Conservation (phyloP, 768 basidiomycete species). For the Terana coerulea region DNA sequence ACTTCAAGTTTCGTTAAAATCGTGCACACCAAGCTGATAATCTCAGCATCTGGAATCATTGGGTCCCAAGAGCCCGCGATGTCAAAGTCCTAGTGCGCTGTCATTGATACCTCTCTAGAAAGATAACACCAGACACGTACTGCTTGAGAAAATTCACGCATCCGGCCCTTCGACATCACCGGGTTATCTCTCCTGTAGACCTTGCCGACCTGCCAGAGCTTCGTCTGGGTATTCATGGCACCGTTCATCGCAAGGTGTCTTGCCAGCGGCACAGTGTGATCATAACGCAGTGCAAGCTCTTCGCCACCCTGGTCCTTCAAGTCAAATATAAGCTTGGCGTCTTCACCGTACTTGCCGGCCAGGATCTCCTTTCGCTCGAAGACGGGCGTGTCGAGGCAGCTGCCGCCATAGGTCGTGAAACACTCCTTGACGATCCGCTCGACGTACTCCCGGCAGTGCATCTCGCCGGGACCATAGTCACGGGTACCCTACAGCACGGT, state of each 20-base stretch:
- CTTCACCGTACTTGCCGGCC: slow-evolving; percentile 97
- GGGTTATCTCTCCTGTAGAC: slow-evolving; percentile 96
- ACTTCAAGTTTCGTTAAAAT: slow-evolving; percentile 81
- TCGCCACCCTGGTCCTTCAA: slow-evolving; percentile 97
- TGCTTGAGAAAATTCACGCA: slow-evolving; percentile 98
- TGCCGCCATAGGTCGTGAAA: slow-evolving; percentile 86
- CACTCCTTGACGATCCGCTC: slow-evolving; percentile 84
- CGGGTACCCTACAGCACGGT: slow-evolving; percentile 69
- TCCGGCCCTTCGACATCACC: slow-evolving; percentile 95
- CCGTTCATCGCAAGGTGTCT: slow-evolving; percentile 94
- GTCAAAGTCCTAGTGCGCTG: slow-evolving; percentile 76
- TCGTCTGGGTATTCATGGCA: slow-evolving; percentile 67
- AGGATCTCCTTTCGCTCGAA: slow-evolving; percentile 97
- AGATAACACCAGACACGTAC: background rate
- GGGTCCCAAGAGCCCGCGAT: slow-evolving; percentile 89
- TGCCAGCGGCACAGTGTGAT: slow-evolving; percentile 96
- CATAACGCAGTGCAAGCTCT: slow-evolving; percentile 89
- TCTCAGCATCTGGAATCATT: slow-evolving; percentile 96
- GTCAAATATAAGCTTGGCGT: slow-evolving; percentile 96
- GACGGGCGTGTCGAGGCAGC: slow-evolving; percentile 95
- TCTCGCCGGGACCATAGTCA: slow-evolving; percentile 90
- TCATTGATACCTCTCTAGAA: background rate
- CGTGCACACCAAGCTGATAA: slow-evolving; percentile 79
- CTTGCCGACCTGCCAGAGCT: slow-evolving; percentile 98
- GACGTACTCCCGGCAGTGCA: slow-evolving; percentile 87